Evolutionary conservation across 78 protist species (phyloP).

Genomic region (Dictyostelium firmibasis): DNA sequence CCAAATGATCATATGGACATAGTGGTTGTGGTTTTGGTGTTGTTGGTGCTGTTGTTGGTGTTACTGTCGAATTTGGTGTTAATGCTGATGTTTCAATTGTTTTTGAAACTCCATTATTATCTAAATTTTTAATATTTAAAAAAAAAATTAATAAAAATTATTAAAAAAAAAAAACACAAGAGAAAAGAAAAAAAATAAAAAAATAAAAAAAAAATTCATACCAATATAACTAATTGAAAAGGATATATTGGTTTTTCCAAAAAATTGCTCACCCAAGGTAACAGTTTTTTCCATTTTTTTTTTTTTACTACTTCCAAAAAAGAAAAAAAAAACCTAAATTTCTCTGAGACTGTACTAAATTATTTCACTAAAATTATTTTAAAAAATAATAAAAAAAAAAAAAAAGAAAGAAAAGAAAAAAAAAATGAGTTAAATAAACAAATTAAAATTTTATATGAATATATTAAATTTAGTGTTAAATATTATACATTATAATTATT

Average conservation of each 20-base stretch:
- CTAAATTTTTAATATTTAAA: background rate
- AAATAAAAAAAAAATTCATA: background rate
- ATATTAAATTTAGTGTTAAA: background rate
- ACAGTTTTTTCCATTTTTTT: background rate
- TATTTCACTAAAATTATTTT: background rate
- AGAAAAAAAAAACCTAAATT: background rate
- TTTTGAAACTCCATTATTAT: background rate
- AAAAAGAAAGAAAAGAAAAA: background rate
- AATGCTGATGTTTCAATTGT: background rate
- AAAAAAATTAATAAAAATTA: background rate
- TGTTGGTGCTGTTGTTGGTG: background rate
- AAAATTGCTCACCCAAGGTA: background rate
- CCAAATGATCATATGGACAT: constrained; percentile 47
- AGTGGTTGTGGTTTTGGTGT: background rate
- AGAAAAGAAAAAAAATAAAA: background rate
- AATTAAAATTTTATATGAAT: background rate
- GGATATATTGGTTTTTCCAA: background rate
- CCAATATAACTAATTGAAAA: background rate
- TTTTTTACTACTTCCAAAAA: too few relatives aligned
- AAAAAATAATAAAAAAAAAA: background rate
- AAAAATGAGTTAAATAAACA: background rate
- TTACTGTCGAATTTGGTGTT: background rate
- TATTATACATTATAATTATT: background rate
- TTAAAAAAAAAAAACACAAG: background rate
- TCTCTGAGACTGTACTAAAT: too few relatives aligned